Conservation (phyloP, 2,329 filamentous ascomycete genomes). For the Didymosphaeria variabile region DNA sequence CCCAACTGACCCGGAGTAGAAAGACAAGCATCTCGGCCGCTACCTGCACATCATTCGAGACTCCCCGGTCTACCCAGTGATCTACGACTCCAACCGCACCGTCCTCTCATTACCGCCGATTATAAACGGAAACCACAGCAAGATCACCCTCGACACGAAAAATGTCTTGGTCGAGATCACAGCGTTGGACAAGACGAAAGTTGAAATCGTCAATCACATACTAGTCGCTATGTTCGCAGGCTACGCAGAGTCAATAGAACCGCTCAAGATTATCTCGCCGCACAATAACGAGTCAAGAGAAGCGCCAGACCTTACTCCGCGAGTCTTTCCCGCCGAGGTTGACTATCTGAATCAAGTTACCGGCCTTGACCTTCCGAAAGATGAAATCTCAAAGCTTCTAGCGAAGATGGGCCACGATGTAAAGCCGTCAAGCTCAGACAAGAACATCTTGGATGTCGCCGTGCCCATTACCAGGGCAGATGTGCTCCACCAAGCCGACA, state of each 20-base stretch:
- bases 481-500: conserved; percentile 93
- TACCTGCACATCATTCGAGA: conserved; percentile 96
- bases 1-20: conserved; percentile 57
- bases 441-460: conserved; percentile 77
- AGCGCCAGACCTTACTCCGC: conserved; percentile 81
- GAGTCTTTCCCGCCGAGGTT: conserved; percentile 81
- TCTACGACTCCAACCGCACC: conserved; percentile 85
- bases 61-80: conserved; percentile 92
- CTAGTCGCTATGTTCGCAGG: conserved; percentile 97
- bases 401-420: conserved; percentile 90
- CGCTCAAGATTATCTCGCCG: conserved; percentile 88
- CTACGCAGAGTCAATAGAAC: conserved; percentile 94
- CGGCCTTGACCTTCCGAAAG: conserved; percentile 77
- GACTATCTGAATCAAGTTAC: conserved; percentile 95
- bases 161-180: conserved; percentile 98
- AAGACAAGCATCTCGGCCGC: conserved; percentile 88
- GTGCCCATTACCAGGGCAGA: conserved; percentile 92
- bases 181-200: conserved; percentile 92
- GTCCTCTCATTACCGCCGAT: conserved; percentile 97
- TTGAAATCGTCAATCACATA: conserved; percentile 95
- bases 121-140: conserved; percentile 97
- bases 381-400: conserved; percentile 80
- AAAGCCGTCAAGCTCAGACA: conserved; percentile 73
- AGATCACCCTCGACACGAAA: conserved; percentile 88
- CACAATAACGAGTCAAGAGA: conserved; percentile 87